A percentile compares a stretch with the other conserved stretches of the same genome.
These are phyloP conservation scores for Sporothrix dimorphospora DNA, from an alignment of 2,329 filamentous ascomycete genomes.

Conservation along the genomic window DNA sequence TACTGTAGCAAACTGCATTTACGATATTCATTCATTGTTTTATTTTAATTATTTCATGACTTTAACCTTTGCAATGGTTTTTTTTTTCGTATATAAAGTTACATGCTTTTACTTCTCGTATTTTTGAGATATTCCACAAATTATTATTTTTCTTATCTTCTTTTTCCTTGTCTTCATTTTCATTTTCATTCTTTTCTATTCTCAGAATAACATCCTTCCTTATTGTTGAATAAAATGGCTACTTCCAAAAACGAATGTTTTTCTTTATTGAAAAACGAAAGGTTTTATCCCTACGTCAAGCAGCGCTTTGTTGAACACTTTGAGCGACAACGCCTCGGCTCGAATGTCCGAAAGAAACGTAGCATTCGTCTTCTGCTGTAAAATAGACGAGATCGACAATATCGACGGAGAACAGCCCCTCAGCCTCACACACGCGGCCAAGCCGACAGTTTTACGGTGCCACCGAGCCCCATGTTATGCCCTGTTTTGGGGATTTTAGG, in stretches of 20 bases:
- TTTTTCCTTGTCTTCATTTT: neutral
- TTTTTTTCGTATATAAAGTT: neutral
- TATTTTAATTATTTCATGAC: neutral
- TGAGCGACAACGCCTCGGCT: neutral
- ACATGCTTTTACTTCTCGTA: neutral
- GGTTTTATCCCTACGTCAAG: neutral
- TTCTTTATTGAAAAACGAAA: neutral
- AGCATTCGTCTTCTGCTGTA: neutral
- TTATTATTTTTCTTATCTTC: too few relatives aligned
- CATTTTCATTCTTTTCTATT: neutral
- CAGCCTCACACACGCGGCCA: neutral
- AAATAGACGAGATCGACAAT: constrained; percentile 1
- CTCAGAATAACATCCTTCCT: too few relatives aligned
- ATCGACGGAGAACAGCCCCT: constrained; percentile 8
- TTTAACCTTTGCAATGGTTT: too few relatives aligned
- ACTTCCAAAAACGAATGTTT: neutral
- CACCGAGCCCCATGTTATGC: neutral
- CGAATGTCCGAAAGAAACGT: constrained; percentile 4
- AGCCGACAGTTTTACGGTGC: neutral
- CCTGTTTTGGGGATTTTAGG: neutral
- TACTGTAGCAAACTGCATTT: neutral
- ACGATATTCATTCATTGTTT: neutral
- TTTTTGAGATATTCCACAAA: too few relatives aligned
- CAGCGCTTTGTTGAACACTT: neutral
- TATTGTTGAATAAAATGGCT: too few relatives aligned